Evolutionary conservation across 495 filamentous ascomycete genomes (phyloP).

Genomic region (Aspergillus sparsus): DNA sequence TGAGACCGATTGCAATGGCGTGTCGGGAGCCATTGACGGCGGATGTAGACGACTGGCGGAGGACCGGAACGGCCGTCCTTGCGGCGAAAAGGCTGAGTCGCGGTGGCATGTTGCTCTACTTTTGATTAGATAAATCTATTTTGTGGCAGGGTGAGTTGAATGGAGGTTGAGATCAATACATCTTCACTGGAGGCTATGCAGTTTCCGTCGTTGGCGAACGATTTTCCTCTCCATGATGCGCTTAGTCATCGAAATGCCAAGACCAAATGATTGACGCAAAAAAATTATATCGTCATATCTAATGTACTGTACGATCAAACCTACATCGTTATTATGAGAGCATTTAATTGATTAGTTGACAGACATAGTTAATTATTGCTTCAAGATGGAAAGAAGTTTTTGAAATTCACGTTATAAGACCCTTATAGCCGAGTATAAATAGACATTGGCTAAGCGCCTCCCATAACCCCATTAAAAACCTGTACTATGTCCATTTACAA

Average conservation of each 20-base stretch:
- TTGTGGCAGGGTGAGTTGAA: slow-evolving; percentile 8
- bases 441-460: neutral
- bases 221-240: slow-evolving; percentile 26
- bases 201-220: slow-evolving; percentile 20
- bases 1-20: slow-evolving; percentile 27
- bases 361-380: too few species aligned
- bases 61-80: slow-evolving; percentile 34
- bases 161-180: slow-evolving; percentile 9
- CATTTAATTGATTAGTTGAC: too few species aligned
- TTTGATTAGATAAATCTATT: slow-evolving; percentile 10
- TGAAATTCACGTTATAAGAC: too few species aligned
- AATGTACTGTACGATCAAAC: too few species aligned
- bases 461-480: neutral
- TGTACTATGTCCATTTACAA: neutral
- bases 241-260: slow-evolving; percentile 27
- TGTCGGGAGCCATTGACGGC: slow-evolving; percentile 25
- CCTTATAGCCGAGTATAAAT: neutral
- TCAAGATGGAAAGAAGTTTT: too few species aligned
- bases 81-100: slow-evolving; percentile 43
- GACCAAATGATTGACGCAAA: neutral
- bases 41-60: slow-evolving; percentile 35
- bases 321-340: too few species aligned
- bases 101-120: slow-evolving; percentile 34
- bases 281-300: too few species aligned
- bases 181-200: slow-evolving; percentile 16